Conservation (phyloP, 306 rosid genomes). For the Lathyrus aphaca region DNA sequence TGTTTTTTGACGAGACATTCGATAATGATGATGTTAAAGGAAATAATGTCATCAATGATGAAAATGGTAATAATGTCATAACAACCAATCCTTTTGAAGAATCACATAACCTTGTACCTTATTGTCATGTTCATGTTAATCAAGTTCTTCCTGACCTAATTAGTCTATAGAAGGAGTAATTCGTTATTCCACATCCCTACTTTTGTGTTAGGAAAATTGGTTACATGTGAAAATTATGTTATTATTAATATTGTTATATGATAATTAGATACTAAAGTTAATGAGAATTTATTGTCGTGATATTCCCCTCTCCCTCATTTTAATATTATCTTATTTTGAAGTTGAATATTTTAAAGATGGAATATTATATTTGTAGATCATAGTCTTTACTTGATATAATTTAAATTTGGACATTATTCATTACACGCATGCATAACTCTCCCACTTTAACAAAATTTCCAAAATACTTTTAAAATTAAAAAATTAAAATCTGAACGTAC, state of each 20-base stretch:
- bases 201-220: constrained; percentile 2
- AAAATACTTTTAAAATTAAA: too few species aligned
- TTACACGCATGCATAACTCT: too few species aligned
- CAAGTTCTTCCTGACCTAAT: constrained; percentile 74
- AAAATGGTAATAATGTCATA: neutral
- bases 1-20: constrained; percentile 59
- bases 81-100: constrained; percentile 49
- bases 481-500: too few species aligned
- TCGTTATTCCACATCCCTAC: neutral
- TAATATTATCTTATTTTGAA: constrained; percentile 21
- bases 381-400: neutral
- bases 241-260: constrained; percentile 3
- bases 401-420: neutral
- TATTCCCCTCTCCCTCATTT: neutral
- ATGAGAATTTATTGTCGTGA: neutral
- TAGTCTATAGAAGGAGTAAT: constrained; percentile 53
- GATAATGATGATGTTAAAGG: constrained; percentile 12
- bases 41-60: constrained; percentile 20
- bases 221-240: neutral
- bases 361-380: neutral
- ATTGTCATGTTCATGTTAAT: constrained; percentile 21
- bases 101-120: constrained; percentile 41
- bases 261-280: constrained; percentile 19
- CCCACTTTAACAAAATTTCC: too few species aligned
- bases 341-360: constrained; percentile 7